A percentile compares a stretch with the other conserved stretches of the same genome.
These are phyloP conservation scores for Peniophora sp. DNA, from an alignment of 1,284 basidiomycete genomes.

Conservation along the genomic window DNA sequence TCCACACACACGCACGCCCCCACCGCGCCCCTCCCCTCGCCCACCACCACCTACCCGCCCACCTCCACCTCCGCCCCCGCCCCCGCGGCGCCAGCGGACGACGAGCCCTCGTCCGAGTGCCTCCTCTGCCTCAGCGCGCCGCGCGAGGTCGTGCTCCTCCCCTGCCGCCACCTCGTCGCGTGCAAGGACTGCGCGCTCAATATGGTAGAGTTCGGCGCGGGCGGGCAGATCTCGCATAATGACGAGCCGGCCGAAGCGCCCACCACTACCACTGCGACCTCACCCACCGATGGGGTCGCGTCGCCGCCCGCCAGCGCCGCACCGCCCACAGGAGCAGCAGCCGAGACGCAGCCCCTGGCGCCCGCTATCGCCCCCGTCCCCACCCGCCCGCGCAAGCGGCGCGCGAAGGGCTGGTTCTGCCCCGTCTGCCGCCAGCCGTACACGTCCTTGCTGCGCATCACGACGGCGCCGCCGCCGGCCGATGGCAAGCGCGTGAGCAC, in stretches of 20 bases:
- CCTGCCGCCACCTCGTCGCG: conserved; percentile 85
- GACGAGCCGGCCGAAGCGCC: conserved; percentile 29
- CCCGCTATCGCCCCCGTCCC: conserved; percentile 28
- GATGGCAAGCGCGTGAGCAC: no score
- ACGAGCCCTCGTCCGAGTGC: conserved; percentile 79
- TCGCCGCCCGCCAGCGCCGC: conserved; percentile 4
- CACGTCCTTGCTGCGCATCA: conserved; percentile 78
- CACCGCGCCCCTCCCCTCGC: conserved; percentile 28
- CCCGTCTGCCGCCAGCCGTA: conserved; percentile 91
- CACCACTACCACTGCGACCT: conserved; percentile 7
- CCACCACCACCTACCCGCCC: conserved; percentile 37
- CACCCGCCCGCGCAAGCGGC: conserved; percentile 72
- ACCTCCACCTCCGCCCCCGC: conserved; percentile 16
- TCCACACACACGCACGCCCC: conserved; percentile 31
- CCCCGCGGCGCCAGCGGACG: conserved; percentile 36
- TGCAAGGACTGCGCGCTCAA: conserved; percentile 89
- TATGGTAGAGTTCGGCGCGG: conserved; percentile 92
- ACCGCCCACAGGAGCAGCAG: conserved; percentile 4
- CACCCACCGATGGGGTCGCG: neutral
- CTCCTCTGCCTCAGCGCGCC: conserved; percentile 81
- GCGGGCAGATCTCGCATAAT: conserved; percentile 67
- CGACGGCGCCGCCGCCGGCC: conserved; percentile 54
- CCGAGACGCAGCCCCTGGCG: conserved; percentile 14
- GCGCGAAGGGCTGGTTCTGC: conserved; percentile 92
- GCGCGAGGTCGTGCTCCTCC: conserved; percentile 82